These are phyloP conservation scores for Stemphylium beticola DNA, from an alignment of 2,329 filamentous ascomycete species.

Conservation along the genomic window DNA sequence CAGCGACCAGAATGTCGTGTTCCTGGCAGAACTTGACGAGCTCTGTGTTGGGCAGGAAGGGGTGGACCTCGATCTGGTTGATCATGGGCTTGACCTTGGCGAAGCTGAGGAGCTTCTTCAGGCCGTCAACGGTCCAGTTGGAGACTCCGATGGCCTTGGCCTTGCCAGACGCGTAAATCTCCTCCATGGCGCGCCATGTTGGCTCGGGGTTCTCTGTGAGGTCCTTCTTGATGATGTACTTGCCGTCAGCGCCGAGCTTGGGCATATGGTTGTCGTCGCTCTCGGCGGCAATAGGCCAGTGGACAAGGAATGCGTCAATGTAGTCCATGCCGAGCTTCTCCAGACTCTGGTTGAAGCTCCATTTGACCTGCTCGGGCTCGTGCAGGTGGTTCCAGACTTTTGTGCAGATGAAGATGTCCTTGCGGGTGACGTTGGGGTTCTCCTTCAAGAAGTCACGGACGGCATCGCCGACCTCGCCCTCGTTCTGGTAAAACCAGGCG, in stretches of 20 bases:
- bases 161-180: slow-evolving; percentile 65
- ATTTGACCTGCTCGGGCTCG: slow-evolving; percentile 65
- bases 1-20: slow-evolving; percentile 66
- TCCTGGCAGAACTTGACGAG: slow-evolving; percentile 64
- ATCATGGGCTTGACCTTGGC: slow-evolving; percentile 71
- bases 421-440: slow-evolving; percentile 61
- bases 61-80: slow-evolving; percentile 78
- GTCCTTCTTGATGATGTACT: slow-evolving; percentile 69
- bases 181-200: slow-evolving; percentile 73
- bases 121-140: slow-evolving; percentile 71
- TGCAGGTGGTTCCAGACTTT: slow-evolving; percentile 68
- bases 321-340: slow-evolving; percentile 66
- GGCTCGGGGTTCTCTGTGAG: slow-evolving; percentile 71
- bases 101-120: slow-evolving; percentile 70
- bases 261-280: slow-evolving; percentile 60
- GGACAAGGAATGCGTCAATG: slow-evolving; percentile 74
- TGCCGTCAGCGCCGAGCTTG: slow-evolving; percentile 60
- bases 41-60: slow-evolving; percentile 71
- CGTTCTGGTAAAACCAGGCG: slow-evolving; percentile 75
- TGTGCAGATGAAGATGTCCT: slow-evolving; percentile 74
- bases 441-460: slow-evolving; percentile 64
- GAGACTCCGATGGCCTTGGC: slow-evolving; percentile 73
- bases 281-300: slow-evolving; percentile 62
- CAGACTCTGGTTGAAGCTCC: slow-evolving; percentile 67
- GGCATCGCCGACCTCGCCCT: slow-evolving; percentile 71